A percentile compares a stretch with the other conserved stretches of the same genome.
Evolutionary conservation across 2,329 filamentous ascomycete genomes (phyloP).

Genomic region (Colletotrichum liaoningense): DNA sequence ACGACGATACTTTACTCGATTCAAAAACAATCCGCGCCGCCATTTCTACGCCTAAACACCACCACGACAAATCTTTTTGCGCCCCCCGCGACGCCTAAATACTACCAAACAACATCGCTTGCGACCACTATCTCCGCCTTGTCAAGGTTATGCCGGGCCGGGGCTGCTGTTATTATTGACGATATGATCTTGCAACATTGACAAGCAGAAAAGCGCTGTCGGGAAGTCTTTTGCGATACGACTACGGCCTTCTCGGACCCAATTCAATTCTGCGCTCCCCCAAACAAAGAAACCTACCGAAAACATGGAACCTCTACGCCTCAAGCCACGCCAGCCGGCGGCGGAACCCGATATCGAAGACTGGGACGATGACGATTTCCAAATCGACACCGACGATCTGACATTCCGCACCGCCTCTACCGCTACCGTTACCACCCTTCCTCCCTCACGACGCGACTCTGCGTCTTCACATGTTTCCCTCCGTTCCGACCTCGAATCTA

Average conservation of each 20-base stretch:
- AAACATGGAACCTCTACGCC: constrained; percentile 65
- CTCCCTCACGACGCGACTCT: constrained; percentile 74
- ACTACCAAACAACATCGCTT: constrained; percentile 7
- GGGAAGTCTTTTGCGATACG: constrained; percentile 26
- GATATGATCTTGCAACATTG: constrained; percentile 39
- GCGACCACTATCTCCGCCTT: constrained; percentile 1
- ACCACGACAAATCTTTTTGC: constrained; percentile 10
- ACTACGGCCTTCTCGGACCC: constrained; percentile 14
- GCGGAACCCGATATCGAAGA: constrained; percentile 73
- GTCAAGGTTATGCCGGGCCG: constrained; percentile 36
- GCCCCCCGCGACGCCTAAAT: constrained; percentile 12
- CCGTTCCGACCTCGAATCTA: constrained; percentile 83
- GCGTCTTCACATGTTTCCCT: constrained; percentile 85
- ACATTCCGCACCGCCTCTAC: constrained; percentile 65
- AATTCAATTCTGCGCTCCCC: constrained; percentile 20
- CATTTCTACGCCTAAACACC: constrained; percentile 29
- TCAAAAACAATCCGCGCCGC: constrained; percentile 32
- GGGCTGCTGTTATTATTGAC: constrained; percentile 35
- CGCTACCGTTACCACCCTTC: constrained; percentile 52
- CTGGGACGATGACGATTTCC: constrained; percentile 83
- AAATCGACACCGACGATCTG: constrained; percentile 76
- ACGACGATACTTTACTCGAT: constrained; percentile 29
- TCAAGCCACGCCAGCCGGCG: constrained; percentile 65
- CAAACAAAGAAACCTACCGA: constrained; percentile 13
- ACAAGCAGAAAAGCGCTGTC: constrained; percentile 34